These are phyloP conservation scores for Chenopodium suecicum DNA, from an alignment of 148 eudicot species.

Conservation along the genomic window DNA sequence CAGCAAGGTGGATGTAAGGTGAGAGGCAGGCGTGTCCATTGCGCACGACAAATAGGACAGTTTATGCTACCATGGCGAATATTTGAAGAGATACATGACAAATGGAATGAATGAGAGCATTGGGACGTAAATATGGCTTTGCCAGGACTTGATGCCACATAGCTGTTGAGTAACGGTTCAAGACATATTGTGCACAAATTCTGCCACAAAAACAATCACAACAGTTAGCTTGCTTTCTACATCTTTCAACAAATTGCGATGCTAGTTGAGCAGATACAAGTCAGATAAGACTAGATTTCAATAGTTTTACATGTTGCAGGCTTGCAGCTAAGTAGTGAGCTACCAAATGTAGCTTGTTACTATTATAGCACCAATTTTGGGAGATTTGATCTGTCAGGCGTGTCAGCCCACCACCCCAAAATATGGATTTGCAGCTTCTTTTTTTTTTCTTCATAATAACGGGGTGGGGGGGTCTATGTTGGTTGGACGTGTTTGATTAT, in stretches of 20 bases:
- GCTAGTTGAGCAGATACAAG: neutral
- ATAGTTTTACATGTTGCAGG: no score
- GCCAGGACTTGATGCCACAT: slow-evolving; percentile 52
- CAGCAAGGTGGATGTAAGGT: slow-evolving; percentile 53
- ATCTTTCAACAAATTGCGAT: neutral
- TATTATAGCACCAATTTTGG: neutral
- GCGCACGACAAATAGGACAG: slow-evolving; percentile 90
- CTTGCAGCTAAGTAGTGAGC: no score
- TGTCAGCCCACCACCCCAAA: no score
- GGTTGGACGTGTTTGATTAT: no score
- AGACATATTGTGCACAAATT: slow-evolving; percentile 75
- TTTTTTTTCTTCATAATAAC: no score
- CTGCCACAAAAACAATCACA: slow-evolving; percentile 37
- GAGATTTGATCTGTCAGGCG: neutral
- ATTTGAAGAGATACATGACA: slow-evolving; percentile 82
- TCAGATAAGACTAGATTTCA: neutral
- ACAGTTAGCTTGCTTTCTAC: neutral
- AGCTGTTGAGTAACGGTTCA: slow-evolving; percentile 53
- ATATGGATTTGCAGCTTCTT: no score
- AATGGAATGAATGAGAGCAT: slow-evolving; percentile 81
- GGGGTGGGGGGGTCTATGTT: no score
- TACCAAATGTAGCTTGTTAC: neutral
- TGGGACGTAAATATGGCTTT: slow-evolving; percentile 84
- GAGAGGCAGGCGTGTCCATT: slow-evolving; percentile 85
- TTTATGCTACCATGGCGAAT: slow-evolving; percentile 79